Evolutionary conservation across 2,329 filamentous ascomycete species (phyloP).

Genomic region (Ceratocystis albifundus): DNA sequence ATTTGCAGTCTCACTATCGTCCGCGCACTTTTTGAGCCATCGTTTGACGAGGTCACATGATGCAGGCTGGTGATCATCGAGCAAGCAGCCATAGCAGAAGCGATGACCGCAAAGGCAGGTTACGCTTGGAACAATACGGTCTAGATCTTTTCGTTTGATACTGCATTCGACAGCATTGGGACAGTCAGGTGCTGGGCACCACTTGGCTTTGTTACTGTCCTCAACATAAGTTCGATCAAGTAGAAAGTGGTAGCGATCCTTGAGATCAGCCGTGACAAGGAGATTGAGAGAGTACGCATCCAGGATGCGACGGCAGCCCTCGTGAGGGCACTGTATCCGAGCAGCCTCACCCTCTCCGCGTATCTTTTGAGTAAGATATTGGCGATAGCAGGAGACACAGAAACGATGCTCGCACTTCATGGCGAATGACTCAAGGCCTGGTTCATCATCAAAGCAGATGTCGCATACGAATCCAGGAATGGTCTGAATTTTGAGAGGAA

Average conservation of each 20-base stretch:
- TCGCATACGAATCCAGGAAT: constrained; percentile 76
- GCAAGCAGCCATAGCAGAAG: constrained; percentile 91
- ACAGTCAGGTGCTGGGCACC: constrained; percentile 97
- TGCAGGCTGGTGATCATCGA: constrained; percentile 83
- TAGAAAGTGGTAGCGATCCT: constrained; percentile 63
- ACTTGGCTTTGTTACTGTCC: constrained; percentile 88
- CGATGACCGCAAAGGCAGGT: constrained; percentile 70
- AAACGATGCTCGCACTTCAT: constrained; percentile 93
- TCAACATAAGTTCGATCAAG: constrained; percentile 93
- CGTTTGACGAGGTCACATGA: constrained; percentile 84
- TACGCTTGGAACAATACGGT: constrained; percentile 79
- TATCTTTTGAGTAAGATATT: constrained; percentile 88
- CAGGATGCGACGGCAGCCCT: constrained; percentile 78
- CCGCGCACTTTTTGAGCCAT: constrained; percentile 97
- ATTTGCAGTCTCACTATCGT: constrained; percentile 96
- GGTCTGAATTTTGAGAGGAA: constrained; percentile 55
- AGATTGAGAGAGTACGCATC: constrained; percentile 80
- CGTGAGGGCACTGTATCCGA: constrained; percentile 82
- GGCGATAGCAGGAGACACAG: constrained; percentile 82
- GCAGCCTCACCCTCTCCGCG: constrained; percentile 90
- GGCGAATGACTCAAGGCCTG: constrained; percentile 69
- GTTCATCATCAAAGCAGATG: constrained; percentile 87
- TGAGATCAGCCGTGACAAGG: constrained; percentile 49
- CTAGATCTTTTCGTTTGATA: constrained; percentile 78
- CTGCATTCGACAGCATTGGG: constrained; percentile 81